Evolutionary conservation across 495 filamentous ascomycete genomes (phyloP), one percentile per base, ranked within the genome.

Genomic region (Neurospora tetraspora): DNA sequence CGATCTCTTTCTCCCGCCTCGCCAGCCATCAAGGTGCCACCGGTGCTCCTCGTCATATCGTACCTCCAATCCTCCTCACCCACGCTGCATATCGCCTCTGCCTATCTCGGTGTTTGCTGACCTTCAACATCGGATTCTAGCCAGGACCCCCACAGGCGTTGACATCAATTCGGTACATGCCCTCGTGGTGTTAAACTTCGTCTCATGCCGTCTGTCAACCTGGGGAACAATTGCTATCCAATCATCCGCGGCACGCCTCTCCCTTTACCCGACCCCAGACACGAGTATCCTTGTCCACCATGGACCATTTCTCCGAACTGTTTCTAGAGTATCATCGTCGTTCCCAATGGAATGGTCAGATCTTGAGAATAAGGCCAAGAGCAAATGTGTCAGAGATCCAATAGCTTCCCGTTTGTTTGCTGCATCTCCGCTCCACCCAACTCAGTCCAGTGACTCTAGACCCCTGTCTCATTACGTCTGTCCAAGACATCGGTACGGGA

Each of bases 391-490:
- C 31, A 36, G 27, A 65, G 5, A 65, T 65, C 27, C 53, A 36
- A 65, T 34, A 34, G 27, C 53, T 18, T 65, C 31, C 53, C 27
- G 14, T 65, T 65, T 34, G 53, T 65, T 34, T 34, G 27, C 53
- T 65, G 53, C 53, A 65, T 31, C 69, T 70, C 14, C 69, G 20
- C 69, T 38, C 27, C 39, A 23, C 34, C 12, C 39, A 39, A 70
- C 43, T n/a, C 8, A 61, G 38, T 38, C 70, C 20, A 34, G 31
- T 65, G 53, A 65, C 53, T 36, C 27, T 18, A 65, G 53, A 65
- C 71, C 71, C 74, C 38, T 75, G 71, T 75, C 72, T 71, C 43
- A 43, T 74, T 75, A 34, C 71, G 38, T 75, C 74, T 59, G 53
- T 34, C 53, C 53, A 70, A 74, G 59, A 74, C 73, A 69, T 65